A percentile compares a stretch with the other conserved stretches of the same genome.
These are phyloP conservation scores for Fraxinus quadrangulata DNA, from an alignment of 257 asterid species.

Conservation along the genomic window DNA sequence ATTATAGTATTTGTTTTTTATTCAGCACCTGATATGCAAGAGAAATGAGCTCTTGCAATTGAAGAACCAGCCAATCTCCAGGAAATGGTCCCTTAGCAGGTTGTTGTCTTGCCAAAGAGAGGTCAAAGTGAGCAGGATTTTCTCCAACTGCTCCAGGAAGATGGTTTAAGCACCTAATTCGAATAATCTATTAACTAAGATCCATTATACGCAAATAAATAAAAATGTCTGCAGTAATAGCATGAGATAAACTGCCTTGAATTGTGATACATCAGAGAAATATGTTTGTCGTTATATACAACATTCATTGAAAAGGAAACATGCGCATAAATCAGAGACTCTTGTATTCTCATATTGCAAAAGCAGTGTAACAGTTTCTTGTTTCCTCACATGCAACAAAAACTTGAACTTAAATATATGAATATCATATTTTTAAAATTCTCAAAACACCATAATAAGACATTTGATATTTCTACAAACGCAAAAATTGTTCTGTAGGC, in stretches of 20 bases:
- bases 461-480: not conserved
- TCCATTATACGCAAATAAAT: slow-evolving; percentile 16
- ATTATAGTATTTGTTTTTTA: slow-evolving; percentile 20
- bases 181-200: slow-evolving; percentile 30
- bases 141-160: slow-evolving; percentile 95
- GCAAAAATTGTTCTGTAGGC: not conserved
- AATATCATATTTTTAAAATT: not conserved
- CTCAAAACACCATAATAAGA: not conserved
- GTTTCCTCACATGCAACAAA: not conserved
- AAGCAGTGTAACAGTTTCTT: not conserved
- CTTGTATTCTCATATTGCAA: slow-evolving; percentile 15
- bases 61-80: slow-evolving; percentile 90
- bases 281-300: slow-evolving; percentile 5
- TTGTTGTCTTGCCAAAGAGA: slow-evolving; percentile 67
- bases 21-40: slow-evolving; percentile 95
- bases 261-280: not conserved
- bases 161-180: slow-evolving; percentile 83
- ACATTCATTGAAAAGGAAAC: slow-evolving; percentile 23
- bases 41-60: slow-evolving; percentile 89
- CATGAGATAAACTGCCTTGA: not conserved
- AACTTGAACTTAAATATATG: not conserved
- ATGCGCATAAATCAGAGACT: slow-evolving; percentile 16
- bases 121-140: slow-evolving; percentile 85
- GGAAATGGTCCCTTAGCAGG: slow-evolving; percentile 45
- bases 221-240: not conserved